Evolutionary conservation across 768 basidiomycete species (phyloP).

Genomic region (Amyloporia xantha): DNA sequence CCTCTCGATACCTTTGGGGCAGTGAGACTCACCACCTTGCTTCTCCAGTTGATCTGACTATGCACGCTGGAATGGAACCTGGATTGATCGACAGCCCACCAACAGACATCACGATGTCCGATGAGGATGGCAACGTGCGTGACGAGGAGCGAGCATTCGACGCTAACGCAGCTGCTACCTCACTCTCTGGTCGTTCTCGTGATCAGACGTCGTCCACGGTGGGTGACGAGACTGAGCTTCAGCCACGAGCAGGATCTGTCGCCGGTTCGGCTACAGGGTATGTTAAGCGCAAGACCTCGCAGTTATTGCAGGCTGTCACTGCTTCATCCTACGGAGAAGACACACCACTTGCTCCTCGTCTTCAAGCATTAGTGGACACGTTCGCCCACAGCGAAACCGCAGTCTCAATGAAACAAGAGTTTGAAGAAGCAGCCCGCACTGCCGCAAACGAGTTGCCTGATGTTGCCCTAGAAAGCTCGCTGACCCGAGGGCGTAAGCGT

Average conservation of each 20-base stretch:
- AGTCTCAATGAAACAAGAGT: conserved; percentile 53
- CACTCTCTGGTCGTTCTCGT: conserved; percentile 1
- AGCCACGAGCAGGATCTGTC: conserved; percentile 37
- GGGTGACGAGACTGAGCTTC: conserved; percentile 42
- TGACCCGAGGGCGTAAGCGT: conserved; percentile 67
- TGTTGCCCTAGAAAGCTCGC: conserved; percentile 57
- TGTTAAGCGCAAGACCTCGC: conserved; percentile 68
- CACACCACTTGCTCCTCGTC: conserved; percentile 44
- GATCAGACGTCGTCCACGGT: conserved; percentile 17
- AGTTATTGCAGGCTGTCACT: conserved; percentile 55
- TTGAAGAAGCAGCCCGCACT: conserved; percentile 33
- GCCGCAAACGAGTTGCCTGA: conserved; percentile 46
- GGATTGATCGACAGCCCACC: conserved; percentile 26
- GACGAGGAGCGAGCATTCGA: conserved; percentile 68
- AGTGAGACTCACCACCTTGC: conserved; percentile 2
- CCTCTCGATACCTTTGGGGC: background rate
- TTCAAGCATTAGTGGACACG: conserved; percentile 66
- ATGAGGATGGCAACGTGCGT: conserved; percentile 37
- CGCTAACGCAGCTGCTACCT: background rate
- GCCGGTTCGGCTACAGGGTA: conserved; percentile 40
- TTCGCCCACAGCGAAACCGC: conserved; percentile 67
- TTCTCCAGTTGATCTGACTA: conserved; percentile 37
- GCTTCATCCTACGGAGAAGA: conserved; percentile 27
- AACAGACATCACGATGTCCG: conserved; percentile 21
- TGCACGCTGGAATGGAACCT: conserved; percentile 35